Conservation (phyloP, 768 basidiomycete genomes). For the Cystobasidium tubakii region DNA sequence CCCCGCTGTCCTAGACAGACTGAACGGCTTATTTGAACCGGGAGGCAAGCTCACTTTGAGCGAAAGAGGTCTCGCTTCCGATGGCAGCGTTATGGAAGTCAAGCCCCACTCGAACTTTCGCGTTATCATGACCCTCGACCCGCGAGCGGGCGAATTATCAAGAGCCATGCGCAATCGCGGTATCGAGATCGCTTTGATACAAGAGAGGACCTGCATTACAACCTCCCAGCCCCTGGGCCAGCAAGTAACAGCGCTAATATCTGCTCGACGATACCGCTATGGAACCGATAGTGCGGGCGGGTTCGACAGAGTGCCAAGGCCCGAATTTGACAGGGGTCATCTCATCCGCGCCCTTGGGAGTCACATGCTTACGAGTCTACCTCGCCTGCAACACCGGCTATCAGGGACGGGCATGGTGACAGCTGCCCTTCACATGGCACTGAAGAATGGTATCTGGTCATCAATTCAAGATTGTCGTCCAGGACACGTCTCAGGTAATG, state of each 20-base stretch:
- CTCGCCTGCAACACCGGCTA: background rate
- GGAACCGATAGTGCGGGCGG: background rate
- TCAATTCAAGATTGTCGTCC: background rate
- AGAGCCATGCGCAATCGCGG: conserved; percentile 98
- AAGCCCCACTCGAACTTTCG: conserved; percentile 82
- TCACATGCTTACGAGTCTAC: background rate
- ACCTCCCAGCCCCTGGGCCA: background rate
- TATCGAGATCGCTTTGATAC: conserved; percentile 64
- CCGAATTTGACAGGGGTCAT: background rate
- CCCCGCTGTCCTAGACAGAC: conserved; percentile 87
- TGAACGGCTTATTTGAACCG: conserved; percentile 90
- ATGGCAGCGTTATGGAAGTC: conserved; percentile 67
- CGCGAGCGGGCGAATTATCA: conserved; percentile 84
- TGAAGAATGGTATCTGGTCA: background rate
- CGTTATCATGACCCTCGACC: conserved; percentile 88
- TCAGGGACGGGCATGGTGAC: background rate
- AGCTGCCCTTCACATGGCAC: background rate
- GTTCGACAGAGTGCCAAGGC: background rate
- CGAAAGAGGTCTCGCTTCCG: conserved; percentile 70
- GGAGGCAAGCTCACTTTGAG: conserved; percentile 75
- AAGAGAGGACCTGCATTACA: background rate
- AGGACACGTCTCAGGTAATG: background rate
- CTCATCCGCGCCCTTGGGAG: background rate
- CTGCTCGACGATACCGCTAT: background rate
- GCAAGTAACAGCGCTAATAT: background rate